Evolutionary conservation across 2,329 filamentous ascomycete species (phyloP).

Genomic region (Penicillium sp.): DNA sequence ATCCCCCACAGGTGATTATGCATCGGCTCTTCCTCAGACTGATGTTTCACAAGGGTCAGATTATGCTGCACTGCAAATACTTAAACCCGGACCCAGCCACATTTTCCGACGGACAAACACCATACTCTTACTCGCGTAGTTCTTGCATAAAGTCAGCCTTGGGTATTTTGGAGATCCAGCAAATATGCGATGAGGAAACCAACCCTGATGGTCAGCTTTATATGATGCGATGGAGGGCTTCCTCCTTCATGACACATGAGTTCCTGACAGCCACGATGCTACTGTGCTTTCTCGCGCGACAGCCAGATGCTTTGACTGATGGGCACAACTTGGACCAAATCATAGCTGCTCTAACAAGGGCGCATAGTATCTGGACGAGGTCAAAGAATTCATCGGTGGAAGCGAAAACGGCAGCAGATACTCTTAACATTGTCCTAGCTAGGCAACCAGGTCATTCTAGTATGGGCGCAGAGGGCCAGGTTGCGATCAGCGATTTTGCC

Average conservation of each 20-base stretch:
- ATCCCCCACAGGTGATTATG: slow-evolving; percentile 23
- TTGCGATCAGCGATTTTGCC: neutral
- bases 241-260: slow-evolving; percentile 57
- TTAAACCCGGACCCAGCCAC: slow-evolving; percentile 22
- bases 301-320: neutral
- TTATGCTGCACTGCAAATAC: slow-evolving; percentile 23
- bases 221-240: slow-evolving; percentile 56
- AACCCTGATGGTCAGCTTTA: slow-evolving; percentile 54
- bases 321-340: slow-evolving; percentile 8
- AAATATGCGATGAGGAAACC: slow-evolving; percentile 49
- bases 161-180: slow-evolving; percentile 48
- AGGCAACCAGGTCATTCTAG: too few species aligned
- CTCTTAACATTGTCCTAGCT: neutral
- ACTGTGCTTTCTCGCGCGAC: slow-evolving; percentile 42
- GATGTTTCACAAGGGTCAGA: slow-evolving; percentile 24
- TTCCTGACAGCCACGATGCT: slow-evolving; percentile 61
- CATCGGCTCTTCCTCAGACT: slow-evolving; percentile 20
- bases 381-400: neutral
- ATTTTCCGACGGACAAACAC: neutral
- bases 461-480: neutral
- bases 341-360: slow-evolving; percentile 4
- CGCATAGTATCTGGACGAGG: neutral
- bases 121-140: neutral
- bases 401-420: slow-evolving; percentile 1
- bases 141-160: slow-evolving; percentile 49